phyloP scores from a whole-genome alignment of 2,329 filamentous ascomycete species.

The Botrytis fabae region DNA sequence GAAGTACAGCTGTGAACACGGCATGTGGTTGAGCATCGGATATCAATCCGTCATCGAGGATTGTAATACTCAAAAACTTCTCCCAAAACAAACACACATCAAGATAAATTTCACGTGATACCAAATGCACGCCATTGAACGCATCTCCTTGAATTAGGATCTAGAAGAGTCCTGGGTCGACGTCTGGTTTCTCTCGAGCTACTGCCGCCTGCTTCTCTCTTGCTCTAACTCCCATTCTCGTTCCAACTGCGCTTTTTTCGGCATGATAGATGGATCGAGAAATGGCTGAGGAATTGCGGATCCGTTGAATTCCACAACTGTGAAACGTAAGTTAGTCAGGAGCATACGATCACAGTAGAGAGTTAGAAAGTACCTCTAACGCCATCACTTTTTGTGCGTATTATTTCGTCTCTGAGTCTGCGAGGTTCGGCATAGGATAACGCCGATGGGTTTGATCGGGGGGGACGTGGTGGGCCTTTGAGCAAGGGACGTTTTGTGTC shows the following conservation, averaged over 20 bases:
- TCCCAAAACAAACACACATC: not conserved
- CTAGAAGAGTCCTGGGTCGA: not conserved
- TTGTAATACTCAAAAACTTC: not conserved
- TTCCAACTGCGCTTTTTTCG: slow-evolving; percentile 28
- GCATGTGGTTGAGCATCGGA: not conserved
- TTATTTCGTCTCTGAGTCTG: slow-evolving; percentile 30
- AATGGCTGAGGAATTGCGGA: slow-evolving; percentile 35
- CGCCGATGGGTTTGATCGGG: slow-evolving; percentile 19
- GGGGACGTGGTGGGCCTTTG: slow-evolving; percentile 30
- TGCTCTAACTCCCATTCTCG: slow-evolving; percentile 28
- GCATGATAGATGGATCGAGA: slow-evolving; percentile 34
- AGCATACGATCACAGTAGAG: not conserved
- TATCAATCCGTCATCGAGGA: not conserved
- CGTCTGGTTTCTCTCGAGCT: slow-evolving; percentile 1
- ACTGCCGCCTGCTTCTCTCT: slow-evolving; percentile 21
- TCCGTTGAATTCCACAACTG: slow-evolving; percentile 34
- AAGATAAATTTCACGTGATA: not conserved
- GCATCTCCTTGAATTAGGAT: not conserved
- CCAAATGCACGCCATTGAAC: not conserved
- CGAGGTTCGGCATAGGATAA: slow-evolving; percentile 31
- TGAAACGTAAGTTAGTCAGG: not conserved
- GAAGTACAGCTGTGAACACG: not conserved
- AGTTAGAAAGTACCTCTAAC: not conserved
- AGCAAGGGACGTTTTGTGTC: slow-evolving; percentile 25
- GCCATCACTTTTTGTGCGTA: not conserved